A percentile compares a stretch with the other conserved stretches of the same genome.
Conservation (phyloP, 805 yeast genomes). For the Limtongia smithiae region DNA sequence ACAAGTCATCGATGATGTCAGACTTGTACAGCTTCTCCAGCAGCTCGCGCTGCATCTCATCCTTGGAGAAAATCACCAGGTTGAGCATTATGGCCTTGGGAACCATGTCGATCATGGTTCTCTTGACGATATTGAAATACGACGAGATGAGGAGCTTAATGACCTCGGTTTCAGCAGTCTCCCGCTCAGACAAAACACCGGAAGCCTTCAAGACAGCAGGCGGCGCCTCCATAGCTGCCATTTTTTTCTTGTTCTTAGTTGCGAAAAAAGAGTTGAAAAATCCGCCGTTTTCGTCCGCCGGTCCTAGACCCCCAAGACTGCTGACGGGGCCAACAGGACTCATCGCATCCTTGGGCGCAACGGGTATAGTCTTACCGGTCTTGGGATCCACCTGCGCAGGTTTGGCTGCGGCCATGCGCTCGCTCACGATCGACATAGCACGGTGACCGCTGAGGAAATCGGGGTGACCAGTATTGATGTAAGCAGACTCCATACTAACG, state of each 20-base stretch:
- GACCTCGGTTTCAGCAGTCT: constrained; percentile 94
- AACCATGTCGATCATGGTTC: constrained; percentile 87
- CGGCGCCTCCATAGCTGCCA: constrained; percentile 96
- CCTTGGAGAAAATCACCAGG: constrained; percentile 72
- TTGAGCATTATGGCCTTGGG: constrained; percentile 96
- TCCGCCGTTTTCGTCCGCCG: constrained; percentile 60
- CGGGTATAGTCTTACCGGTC: constrained; percentile 72
- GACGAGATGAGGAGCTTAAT: constrained; percentile 87
- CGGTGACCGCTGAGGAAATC: constrained; percentile 91
- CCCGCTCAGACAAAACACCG: constrained; percentile 90
- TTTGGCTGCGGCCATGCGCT: constrained; percentile 71
- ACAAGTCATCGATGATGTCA: constrained; percentile 64
- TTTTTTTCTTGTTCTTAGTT: constrained; percentile 85
- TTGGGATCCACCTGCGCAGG: constrained; percentile 82
- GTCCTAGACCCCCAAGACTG: constrained; percentile 31
- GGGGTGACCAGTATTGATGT: constrained; percentile 96
- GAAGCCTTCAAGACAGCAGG: constrained; percentile 92
- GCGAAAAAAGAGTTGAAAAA: constrained; percentile 96
- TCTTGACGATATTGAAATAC: constrained; percentile 86
- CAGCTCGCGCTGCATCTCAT: constrained; percentile 84
- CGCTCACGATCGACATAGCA: constrained; percentile 90
- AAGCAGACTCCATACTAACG: constrained; percentile 82
- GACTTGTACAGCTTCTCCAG: constrained; percentile 80
- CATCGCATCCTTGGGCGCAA: constrained; percentile 27
- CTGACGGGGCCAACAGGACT: too few species aligned